These are phyloP conservation scores for Hortiboletus campestris DNA, from an alignment of 768 basidiomycete genomes.

Conservation along the genomic window DNA sequence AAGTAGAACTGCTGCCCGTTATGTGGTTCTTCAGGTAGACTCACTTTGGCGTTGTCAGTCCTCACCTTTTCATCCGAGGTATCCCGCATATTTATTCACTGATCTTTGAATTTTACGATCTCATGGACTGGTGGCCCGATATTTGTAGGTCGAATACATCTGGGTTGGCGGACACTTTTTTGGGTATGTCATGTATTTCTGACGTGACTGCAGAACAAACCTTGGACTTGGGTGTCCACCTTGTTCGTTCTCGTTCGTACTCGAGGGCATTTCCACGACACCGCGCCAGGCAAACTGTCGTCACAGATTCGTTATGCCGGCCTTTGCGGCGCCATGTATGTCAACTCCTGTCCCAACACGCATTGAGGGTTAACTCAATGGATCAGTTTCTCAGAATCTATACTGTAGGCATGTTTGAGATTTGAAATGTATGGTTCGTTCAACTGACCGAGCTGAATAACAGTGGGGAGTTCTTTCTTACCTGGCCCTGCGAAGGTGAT, in stretches of 20 bases:
- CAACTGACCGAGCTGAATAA: not conserved
- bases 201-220: not conserved
- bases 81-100: no score
- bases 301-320: conserved; percentile 14
- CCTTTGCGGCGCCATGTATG: conserved; percentile 5
- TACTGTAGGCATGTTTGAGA: not conserved
- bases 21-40: not conserved
- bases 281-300: not conserved
- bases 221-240: conserved; percentile 1
- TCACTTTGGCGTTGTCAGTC: not conserved
- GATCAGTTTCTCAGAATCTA: not conserved
- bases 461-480: conserved; percentile 11
- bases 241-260: conserved; percentile 3
- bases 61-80: conserved; percentile 11
- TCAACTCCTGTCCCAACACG: not conserved
- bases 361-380: not conserved
- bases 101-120: not conserved
- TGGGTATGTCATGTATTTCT: not conserved
- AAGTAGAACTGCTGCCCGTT: not conserved
- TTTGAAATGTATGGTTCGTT: no score
- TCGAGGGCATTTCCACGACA: not conserved
- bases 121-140: not conserved
- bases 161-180: not conserved
- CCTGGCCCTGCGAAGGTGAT: conserved; percentile 8
- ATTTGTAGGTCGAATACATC: conserved; percentile 6